Conservation (phyloP, 164 flowering plant species). For the Aristolochia contorta region DNA sequence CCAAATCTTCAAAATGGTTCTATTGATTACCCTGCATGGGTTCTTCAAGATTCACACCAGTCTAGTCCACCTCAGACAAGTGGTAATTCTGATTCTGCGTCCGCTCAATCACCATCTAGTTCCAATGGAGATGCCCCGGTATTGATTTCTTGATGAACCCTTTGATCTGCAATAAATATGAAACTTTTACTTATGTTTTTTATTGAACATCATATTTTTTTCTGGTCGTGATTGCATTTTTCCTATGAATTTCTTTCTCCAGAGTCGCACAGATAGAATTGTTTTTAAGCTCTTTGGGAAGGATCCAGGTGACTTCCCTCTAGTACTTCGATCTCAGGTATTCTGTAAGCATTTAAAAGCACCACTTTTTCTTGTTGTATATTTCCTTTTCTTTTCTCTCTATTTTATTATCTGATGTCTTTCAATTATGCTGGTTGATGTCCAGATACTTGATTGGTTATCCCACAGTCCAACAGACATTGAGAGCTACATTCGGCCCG, state of each 20-base stretch:
- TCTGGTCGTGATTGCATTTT: neutral
- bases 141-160: constrained; percentile 2
- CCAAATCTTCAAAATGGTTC: constrained; percentile 23
- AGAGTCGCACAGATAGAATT: constrained; percentile 79
- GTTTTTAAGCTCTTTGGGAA: constrained; percentile 86
- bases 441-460: constrained; percentile 77
- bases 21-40: constrained; percentile 33
- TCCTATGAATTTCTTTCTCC: constrained; percentile 8
- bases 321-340: constrained; percentile 48
- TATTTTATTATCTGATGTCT: neutral
- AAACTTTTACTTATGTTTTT: neutral
- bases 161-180: neutral
- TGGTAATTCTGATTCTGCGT: constrained; percentile 75
- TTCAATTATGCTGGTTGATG: neutral
- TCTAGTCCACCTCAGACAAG: constrained; percentile 82
- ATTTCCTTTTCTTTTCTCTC: neutral
- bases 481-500: constrained; percentile 84
- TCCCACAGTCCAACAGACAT: constrained; percentile 81
- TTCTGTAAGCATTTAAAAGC: neutral
- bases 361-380: neutral
- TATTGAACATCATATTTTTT: neutral
- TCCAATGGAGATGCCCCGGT: constrained; percentile 91
- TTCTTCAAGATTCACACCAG: constrained; percentile 34
- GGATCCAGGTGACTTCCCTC: constrained; percentile 67
- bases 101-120: constrained; percentile 75